Conservation (phyloP, 805 yeast genomes). For the Yamadazyma sp. region DNA sequence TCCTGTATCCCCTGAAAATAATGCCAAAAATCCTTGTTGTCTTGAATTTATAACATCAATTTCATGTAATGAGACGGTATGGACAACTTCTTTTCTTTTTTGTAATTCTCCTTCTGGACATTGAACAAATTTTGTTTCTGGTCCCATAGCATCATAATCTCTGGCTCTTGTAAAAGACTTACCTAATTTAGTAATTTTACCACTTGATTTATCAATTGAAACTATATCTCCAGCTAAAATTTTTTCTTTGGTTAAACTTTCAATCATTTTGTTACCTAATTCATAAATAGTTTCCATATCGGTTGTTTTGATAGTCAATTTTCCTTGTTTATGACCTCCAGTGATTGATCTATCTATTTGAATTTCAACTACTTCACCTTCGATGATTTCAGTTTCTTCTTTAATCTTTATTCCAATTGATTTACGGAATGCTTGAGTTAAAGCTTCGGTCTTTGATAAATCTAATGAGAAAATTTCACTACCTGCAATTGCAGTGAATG, state of each 20-base stretch:
- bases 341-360: conserved; percentile 90
- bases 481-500: conserved; percentile 93
- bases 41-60: conserved; percentile 96
- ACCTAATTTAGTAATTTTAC: conserved; percentile 91
- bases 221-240: conserved; percentile 97
- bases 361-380: conserved; percentile 98
- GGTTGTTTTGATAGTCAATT: conserved; percentile 93
- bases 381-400: conserved; percentile 95
- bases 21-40: conserved; percentile 95
- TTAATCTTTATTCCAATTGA: conserved; percentile 93
- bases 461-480: conserved; percentile 91
- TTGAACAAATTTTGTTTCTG: conserved; percentile 95
- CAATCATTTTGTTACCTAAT: conserved; percentile 91
- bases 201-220: conserved; percentile 91
- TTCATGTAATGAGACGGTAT: conserved; percentile 96
- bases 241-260: conserved; percentile 89
- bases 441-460: conserved; percentile 90
- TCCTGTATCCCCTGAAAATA: conserved; percentile 95
- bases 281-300: conserved; percentile 99
- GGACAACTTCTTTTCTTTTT: conserved; percentile 91
- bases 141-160: conserved; percentile 98
- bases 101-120: conserved; percentile 99
- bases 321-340: conserved; percentile 98
- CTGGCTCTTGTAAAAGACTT: conserved; percentile 94
- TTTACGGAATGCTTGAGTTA: conserved; percentile 94